Evolutionary conservation across 352 stramenopile genomes (phyloP).

Genomic region (Globisporangium alternatum): DNA sequence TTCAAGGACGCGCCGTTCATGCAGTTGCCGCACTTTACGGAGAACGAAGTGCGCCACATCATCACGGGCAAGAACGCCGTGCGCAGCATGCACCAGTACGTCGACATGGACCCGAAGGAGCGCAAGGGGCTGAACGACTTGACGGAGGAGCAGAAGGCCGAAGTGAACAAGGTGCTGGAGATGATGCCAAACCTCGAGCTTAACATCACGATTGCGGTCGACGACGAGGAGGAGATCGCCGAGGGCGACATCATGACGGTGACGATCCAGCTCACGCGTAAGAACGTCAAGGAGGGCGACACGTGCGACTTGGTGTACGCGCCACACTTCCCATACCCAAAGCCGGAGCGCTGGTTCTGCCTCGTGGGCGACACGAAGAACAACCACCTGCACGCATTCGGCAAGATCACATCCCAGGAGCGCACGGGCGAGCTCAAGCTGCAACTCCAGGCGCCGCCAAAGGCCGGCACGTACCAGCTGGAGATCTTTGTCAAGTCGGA

Average conservation of each 20-base stretch:
- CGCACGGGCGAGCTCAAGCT: slow-evolving; percentile 90
- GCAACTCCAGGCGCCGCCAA: slow-evolving; percentile 95
- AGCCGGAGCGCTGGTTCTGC: slow-evolving; percentile 97
- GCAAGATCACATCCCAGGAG: slow-evolving; percentile 94
- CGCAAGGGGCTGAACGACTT: slow-evolving; percentile 93
- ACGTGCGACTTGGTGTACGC: slow-evolving; percentile 95
- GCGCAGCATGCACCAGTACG: slow-evolving; percentile 94
- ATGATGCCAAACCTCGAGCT: slow-evolving; percentile 96
- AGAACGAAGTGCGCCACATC: slow-evolving; percentile 91
- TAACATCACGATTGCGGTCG: slow-evolving; percentile 87
- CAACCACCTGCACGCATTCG: slow-evolving; percentile 95
- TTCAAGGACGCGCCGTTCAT: slow-evolving; percentile 90
- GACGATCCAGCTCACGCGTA: slow-evolving; percentile 94
- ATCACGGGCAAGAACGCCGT: slow-evolving; percentile 90
- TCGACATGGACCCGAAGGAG: slow-evolving; percentile 85
- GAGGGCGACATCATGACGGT: slow-evolving; percentile 99
- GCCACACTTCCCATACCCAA: slow-evolving; percentile 93
- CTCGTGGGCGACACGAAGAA: slow-evolving; percentile 92
- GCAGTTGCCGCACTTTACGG: slow-evolving; percentile 87
- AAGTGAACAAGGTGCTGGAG: slow-evolving; percentile 92
- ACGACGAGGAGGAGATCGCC: slow-evolving; percentile 94
- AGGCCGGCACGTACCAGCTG: slow-evolving; percentile 94
- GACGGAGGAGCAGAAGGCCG: slow-evolving; percentile 88
- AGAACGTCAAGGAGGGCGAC: slow-evolving; percentile 95
- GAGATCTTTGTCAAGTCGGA: slow-evolving; percentile 98